Evolutionary conservation across 768 basidiomycete genomes (phyloP).

Genomic region (Xerocomellus dryophilus): DNA sequence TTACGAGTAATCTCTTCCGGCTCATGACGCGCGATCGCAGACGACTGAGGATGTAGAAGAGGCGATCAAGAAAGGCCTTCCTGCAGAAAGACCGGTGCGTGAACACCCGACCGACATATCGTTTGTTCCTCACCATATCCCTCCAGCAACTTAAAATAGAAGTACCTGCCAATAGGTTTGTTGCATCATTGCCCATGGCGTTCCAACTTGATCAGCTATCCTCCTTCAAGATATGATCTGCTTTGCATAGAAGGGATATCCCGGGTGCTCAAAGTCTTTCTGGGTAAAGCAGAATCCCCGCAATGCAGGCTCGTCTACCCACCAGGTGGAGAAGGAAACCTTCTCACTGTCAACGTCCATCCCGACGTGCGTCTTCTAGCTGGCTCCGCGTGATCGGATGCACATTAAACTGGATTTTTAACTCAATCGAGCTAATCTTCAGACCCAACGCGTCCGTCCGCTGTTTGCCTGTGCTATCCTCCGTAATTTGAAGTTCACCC

Average conservation of each 20-base stretch:
- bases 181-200: neutral
- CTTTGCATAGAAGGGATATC: slow-evolving; percentile 96
- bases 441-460: slow-evolving; percentile 84
- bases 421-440: neutral
- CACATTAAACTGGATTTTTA: neutral
- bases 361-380: slow-evolving; percentile 58
- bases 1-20: neutral
- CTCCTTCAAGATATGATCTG: slow-evolving; percentile 85
- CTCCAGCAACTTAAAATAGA: slow-evolving; percentile 95
- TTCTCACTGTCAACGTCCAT: slow-evolving; percentile 66
- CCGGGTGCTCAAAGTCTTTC: slow-evolving; percentile 79
- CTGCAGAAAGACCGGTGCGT: slow-evolving; percentile 76
- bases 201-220: slow-evolving; percentile 6
- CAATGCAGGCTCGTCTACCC: slow-evolving; percentile 74
- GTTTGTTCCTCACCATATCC: slow-evolving; percentile 3
- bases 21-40: slow-evolving; percentile 39
- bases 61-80: slow-evolving; percentile 77
- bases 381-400: neutral
- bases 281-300: slow-evolving; percentile 64
- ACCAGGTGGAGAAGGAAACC: slow-evolving; percentile 57
- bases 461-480: slow-evolving; percentile 89
- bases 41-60: slow-evolving; percentile 87
- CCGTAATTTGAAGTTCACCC: slow-evolving; percentile 86
- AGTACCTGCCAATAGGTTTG: slow-evolving; percentile 92
- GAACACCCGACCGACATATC: slow-evolving; percentile 16